Evolutionary conservation across 1,284 basidiomycete species (phyloP).

Genomic region (Pulveroboletus sp.): DNA sequence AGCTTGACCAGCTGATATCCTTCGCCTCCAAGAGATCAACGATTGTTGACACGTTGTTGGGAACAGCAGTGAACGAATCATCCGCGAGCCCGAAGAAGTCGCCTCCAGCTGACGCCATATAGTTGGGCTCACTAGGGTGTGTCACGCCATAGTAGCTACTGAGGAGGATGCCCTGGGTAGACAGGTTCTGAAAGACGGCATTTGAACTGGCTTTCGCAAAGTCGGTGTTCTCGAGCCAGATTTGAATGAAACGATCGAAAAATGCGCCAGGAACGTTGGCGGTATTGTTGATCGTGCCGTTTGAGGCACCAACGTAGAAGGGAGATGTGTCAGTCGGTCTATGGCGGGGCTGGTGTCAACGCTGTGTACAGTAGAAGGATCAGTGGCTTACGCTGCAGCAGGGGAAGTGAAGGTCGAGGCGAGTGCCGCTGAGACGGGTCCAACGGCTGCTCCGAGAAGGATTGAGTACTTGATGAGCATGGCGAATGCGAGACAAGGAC

Average conservation of each 20-base stretch:
- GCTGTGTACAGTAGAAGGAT: not conserved
- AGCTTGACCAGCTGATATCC: conserved; percentile 51
- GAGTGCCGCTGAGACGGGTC: conserved; percentile 24
- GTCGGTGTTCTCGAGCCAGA: conserved; percentile 62
- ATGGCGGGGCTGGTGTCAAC: not conserved
- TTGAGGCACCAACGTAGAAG: conserved; percentile 28
- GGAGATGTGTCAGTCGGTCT: conserved; percentile 29
- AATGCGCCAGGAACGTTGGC: conserved; percentile 36
- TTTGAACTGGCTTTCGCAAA: conserved; percentile 34
- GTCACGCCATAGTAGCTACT: conserved; percentile 54
- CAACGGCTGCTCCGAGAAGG: conserved; percentile 16
- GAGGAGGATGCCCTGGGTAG: conserved; percentile 50
- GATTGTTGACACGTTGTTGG: conserved; percentile 48
- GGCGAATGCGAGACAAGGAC: not conserved
- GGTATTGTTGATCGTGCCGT: conserved; percentile 26
- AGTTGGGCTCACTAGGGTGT: conserved; percentile 67
- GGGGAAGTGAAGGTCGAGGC: conserved; percentile 29
- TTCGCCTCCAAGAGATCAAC: conserved; percentile 63
- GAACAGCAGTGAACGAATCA: conserved; percentile 41
- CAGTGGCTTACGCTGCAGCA: conserved; percentile 24
- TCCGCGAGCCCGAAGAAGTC: conserved; percentile 57
- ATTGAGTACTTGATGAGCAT: conserved; percentile 17
- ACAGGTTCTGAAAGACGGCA: conserved; percentile 47
- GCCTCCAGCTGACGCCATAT: conserved; percentile 48
- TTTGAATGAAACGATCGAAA: conserved; percentile 55